Conservation (phyloP, 495 filamentous ascomycete species). For the Polyplosphaeria fusca region DNA sequence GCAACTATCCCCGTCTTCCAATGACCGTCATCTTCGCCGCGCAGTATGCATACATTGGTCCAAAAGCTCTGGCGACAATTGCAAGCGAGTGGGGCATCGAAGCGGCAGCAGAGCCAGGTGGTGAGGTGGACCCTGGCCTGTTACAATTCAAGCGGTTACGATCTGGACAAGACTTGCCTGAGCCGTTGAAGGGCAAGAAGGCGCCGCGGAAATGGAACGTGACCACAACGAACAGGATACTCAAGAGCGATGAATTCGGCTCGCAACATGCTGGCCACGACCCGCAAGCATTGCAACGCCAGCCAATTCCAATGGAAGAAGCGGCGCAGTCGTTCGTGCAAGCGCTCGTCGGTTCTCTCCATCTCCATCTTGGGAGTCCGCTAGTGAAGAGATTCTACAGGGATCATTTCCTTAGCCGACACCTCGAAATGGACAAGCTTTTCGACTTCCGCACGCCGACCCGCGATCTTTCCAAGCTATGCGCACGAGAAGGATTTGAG, state of each 20-base stretch:
- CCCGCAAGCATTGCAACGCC: constrained; percentile 7
- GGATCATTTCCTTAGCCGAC: constrained; percentile 75
- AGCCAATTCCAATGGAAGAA: constrained; percentile 35
- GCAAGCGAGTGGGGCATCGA: constrained; percentile 88
- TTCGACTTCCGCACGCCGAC: constrained; percentile 83
- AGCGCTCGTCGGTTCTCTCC: constrained; percentile 77
- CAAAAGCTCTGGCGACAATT: constrained; percentile 64
- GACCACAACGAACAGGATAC: constrained; percentile 57
- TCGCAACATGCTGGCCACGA: constrained; percentile 3
- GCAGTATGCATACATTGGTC: constrained; percentile 76
- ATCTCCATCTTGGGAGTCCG: constrained; percentile 69
- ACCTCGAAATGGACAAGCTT: constrained; percentile 68
- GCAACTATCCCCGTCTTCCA: constrained; percentile 84
- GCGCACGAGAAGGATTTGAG: constrained; percentile 84
- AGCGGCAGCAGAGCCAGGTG: constrained; percentile 72
- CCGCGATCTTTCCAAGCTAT: constrained; percentile 73
- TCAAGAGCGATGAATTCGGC: constrained; percentile 80
- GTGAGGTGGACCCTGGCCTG: constrained; percentile 89
- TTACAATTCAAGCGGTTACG: constrained; percentile 70
- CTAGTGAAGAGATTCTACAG: constrained; percentile 75
- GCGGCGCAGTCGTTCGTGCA: constrained; percentile 66
- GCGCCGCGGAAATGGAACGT: constrained; percentile 58
- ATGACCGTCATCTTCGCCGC: constrained; percentile 77
- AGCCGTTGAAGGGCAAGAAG: constrained; percentile 14
- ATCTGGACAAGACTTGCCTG: constrained; percentile 49